Evolutionary conservation across 345 rosid species (phyloP).

Genomic region (Eucalyptus tenuipes): DNA sequence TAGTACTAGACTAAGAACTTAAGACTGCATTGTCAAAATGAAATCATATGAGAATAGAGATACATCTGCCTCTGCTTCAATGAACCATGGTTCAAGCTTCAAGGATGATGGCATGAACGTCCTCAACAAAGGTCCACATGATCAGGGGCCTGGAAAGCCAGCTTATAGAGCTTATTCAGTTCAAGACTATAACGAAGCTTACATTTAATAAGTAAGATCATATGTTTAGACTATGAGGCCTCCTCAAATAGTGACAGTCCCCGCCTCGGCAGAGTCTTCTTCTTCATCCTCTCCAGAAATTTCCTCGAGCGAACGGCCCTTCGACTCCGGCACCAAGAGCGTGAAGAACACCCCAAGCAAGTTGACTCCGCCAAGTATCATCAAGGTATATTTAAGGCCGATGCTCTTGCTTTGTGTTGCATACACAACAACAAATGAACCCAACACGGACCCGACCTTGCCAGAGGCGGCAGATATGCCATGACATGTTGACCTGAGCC

Average conservation of each 20-base stretch:
- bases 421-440: background rate
- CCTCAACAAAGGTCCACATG: background rate
- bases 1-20: background rate
- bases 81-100: background rate
- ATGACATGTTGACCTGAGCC: conserved; percentile 1
- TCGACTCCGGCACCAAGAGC: background rate
- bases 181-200: background rate
- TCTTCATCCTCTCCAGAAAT: background rate
- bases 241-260: background rate
- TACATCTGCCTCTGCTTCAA: background rate
- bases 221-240: background rate
- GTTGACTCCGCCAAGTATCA: background rate
- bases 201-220: background rate
- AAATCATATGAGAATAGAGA: background rate
- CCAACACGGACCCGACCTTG: background rate
- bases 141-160: background rate
- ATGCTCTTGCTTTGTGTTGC: background rate
- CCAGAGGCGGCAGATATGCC: background rate
- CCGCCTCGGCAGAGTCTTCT: background rate
- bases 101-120: background rate
- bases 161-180: background rate
- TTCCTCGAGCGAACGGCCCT: background rate
- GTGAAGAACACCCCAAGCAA: background rate
- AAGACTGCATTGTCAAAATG: background rate
- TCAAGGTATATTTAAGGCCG: too few relatives aligned